Conservation (phyloP, 495 filamentous ascomycete species). For the Penicillium argentinense region DNA sequence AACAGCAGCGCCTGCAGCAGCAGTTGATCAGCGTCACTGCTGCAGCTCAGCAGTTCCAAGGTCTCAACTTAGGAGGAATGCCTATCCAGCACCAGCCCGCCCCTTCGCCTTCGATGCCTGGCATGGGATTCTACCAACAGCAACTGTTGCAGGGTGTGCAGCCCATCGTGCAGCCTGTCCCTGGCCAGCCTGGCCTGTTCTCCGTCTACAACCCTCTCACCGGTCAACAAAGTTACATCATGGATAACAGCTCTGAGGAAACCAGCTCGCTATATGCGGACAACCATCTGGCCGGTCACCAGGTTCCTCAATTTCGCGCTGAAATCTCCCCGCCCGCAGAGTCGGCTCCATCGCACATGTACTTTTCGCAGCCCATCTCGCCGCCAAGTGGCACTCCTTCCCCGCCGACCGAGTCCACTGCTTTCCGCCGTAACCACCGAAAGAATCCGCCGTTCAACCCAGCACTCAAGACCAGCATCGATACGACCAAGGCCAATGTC, state of each 20-base stretch:
- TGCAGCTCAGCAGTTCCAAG: slow-evolving; percentile 73
- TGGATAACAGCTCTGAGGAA: slow-evolving; percentile 54
- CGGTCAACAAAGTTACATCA: slow-evolving; percentile 72
- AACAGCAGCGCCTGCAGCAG: slow-evolving; percentile 80
- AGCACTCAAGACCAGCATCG: slow-evolving; percentile 56
- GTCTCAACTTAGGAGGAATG: slow-evolving; percentile 55
- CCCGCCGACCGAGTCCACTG: slow-evolving; percentile 67
- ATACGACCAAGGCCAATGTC: slow-evolving; percentile 57
- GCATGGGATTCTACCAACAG: slow-evolving; percentile 60
- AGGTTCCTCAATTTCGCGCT: slow-evolving; percentile 64
- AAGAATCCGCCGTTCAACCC: slow-evolving; percentile 81
- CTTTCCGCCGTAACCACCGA: slow-evolving; percentile 90
- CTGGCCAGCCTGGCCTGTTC: slow-evolving; percentile 72
- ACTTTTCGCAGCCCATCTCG: slow-evolving; percentile 45
- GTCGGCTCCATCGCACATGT: slow-evolving; percentile 48
- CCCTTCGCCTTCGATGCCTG: slow-evolving; percentile 37
- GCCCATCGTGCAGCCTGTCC: slow-evolving; percentile 64
- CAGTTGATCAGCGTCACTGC: slow-evolving; percentile 57
- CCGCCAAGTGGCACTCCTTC: slow-evolving; percentile 69
- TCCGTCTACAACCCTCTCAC: slow-evolving; percentile 80
- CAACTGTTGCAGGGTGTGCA: slow-evolving; percentile 74
- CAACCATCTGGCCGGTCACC: slow-evolving; percentile 40
- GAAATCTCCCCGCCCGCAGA: slow-evolving; percentile 80
- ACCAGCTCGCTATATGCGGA: slow-evolving; percentile 35
- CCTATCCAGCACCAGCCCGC: slow-evolving; percentile 43